phyloP scores from a whole-genome alignment of 345 rosid species.

The Aquilaria yunnanensis region DNA sequence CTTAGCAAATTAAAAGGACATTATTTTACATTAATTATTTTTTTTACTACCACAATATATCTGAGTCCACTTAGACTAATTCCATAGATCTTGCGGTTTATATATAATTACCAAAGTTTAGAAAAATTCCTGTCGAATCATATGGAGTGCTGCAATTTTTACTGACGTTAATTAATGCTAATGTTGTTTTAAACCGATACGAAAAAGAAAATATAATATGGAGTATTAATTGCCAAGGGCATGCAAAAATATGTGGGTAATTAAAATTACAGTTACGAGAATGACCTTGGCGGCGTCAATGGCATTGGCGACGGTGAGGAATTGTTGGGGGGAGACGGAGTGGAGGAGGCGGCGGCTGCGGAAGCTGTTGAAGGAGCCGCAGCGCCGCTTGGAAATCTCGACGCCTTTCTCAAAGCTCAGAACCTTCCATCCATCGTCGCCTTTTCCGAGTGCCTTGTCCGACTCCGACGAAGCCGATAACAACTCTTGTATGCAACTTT shows the following conservation, averaged over 20 bases:
- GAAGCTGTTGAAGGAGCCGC: slow-evolving; percentile 51
- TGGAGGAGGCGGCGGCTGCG: slow-evolving; percentile 66
- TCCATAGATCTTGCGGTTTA: too few relatives aligned
- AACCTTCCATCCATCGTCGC: slow-evolving; percentile 60
- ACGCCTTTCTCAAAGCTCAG: slow-evolving; percentile 44
- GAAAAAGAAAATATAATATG: too few relatives aligned
- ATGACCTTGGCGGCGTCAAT: slow-evolving; percentile 74
- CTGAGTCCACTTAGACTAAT: too few relatives aligned
- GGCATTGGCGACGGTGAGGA: slow-evolving; percentile 70
- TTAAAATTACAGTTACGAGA: too few relatives aligned
- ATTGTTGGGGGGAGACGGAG: slow-evolving; percentile 66
- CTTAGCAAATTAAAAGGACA: too few relatives aligned
- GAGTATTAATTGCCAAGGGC: background rate
- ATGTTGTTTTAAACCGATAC: too few relatives aligned
- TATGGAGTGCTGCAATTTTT: too few relatives aligned
- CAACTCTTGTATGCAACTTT: slow-evolving; percentile 72
- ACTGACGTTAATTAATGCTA: too few relatives aligned
- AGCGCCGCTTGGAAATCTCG: slow-evolving; percentile 64
- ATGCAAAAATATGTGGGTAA: background rate
- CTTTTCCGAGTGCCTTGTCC: slow-evolving; percentile 34
- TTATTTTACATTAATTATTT: too few relatives aligned
- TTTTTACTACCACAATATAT: too few relatives aligned
- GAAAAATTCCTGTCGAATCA: too few relatives aligned
- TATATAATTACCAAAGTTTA: too few relatives aligned
- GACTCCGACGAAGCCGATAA: slow-evolving; percentile 55